Base-by-base conservation (phyloP, 2,329 filamentous ascomycete species). In the Xylaria digitata region DNA sequence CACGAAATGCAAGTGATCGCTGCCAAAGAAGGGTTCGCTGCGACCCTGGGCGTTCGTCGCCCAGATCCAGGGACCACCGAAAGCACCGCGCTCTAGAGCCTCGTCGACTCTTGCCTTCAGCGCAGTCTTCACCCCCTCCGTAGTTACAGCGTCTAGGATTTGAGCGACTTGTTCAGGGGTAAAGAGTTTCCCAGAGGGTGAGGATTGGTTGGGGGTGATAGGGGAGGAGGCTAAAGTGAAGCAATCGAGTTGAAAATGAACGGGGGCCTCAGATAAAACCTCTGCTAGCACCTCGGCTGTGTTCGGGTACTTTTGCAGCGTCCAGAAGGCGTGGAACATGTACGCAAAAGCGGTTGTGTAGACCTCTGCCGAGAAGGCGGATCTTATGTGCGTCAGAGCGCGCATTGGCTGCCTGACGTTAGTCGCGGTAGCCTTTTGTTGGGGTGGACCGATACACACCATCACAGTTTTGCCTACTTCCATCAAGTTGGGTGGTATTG, bases 1-100 rank as follows among this genome's bases (percentile, higher is more conserved):
- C 71, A 94, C 85, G 72, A 87, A 91, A 71, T 89, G 85, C 77
- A 89, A 92, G 64, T 88, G 82, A 79, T 94, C 92, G 78, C 90
- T 93, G 2, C 92, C 92, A 78, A 94, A 94, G 76, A 94, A 93
- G 0, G 89, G 87, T 80, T 92, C 89, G 55, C 83, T 83, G 63
- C 83, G 77, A 0, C 89, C 90, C 68, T 84, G 90, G 70, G 84
- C 77, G 1, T 90, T 89, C 19, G 82, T 84, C 2, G 89, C 91
- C 85, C 88, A 89, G 67, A 92, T 82, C 92, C 92, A 95, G 1
- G 92, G 92, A 56, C 88, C 87, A 0, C 92, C 92, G 78, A 92
- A 95, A 0, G 92, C 92, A 0, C 92, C 92, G 56, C 80, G 81
- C 43, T 87, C 85, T 17, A 92, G 77, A 0, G 87, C 90, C 70